Evolutionary conservation across 176 grass and related monocot genomes (phyloP), one percentile per base, ranked within the genome.

Genomic region (Eremochloa ophiuroides): DNA sequence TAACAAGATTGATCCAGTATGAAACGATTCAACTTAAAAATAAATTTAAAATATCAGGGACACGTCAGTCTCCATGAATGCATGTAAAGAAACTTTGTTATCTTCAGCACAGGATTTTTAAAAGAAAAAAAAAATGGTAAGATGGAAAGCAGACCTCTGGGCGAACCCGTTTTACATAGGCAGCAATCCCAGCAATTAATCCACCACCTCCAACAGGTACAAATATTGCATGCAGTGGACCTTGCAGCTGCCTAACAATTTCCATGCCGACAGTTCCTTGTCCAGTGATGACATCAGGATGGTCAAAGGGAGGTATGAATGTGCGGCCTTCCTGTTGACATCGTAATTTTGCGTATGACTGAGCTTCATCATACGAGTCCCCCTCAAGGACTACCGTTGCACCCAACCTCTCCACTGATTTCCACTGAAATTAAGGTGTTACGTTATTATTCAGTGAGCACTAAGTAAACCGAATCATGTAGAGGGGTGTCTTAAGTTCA

Each of bases 251-350:
- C 18, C 91, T 81, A 89, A 93, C 90, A 76, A 99, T 93, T 91
- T 99, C 97, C 97, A 99, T 99, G 46, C 97, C 97, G 10, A 99
- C 70, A 39, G 97, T 99, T 86, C 97, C 97, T 69, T 99, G 97
- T 51, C 97, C 97, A 23, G 76, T 28, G 35, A 99, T 99, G 48
- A 99, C 83, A 84, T 99, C 97, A 1, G 91, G 91, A 76, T 99
- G 97, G 61, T 99, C 97, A 80, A 99, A 99, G n/a, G 97, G 97
- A 70, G 97, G 97, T 85, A 99, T 87, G 48, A 99, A 99, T 74
- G 97, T 93, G 29, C 89, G 90, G 16, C 73, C 91, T 82, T 99
- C 97, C 64, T 93, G 85, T 60, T 95, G 89, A 78, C 93, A 88
- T 64, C 88, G 47, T 83, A 82, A 83, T 87, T 93, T 99, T 38